A percentile compares a stretch with the other conserved stretches of the same genome.
Conservation (phyloP, 441 rosid species). For the Pelargonium australe region DNA sequence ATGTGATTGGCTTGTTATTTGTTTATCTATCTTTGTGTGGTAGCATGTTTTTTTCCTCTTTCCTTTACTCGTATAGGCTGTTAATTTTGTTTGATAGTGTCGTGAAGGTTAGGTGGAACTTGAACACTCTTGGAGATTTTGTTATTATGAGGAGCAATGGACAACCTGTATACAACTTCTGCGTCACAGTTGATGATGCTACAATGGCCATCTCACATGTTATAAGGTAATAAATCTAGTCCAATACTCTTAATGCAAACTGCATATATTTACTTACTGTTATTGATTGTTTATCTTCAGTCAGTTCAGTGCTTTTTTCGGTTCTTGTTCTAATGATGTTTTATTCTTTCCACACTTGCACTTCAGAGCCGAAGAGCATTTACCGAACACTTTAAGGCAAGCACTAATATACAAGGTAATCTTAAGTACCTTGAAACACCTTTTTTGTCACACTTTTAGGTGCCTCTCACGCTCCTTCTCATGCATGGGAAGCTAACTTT, state of each 20-base stretch:
- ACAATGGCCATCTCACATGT: conserved; percentile 95
- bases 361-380: conserved; percentile 88
- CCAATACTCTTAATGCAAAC: not conserved
- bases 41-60: not conserved
- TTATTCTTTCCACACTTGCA: conserved; percentile 15
- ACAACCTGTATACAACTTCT: conserved; percentile 91
- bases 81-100: conserved; percentile 52
- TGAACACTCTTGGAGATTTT: conserved; percentile 92
- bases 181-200: conserved; percentile 97
- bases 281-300: not conserved
- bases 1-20: not conserved
- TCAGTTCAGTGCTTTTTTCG: not conserved
- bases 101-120: conserved; percentile 85
- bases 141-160: conserved; percentile 98
- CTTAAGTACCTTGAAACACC: not conserved
- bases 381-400: conserved; percentile 87
- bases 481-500: conserved; percentile 17
- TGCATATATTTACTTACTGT: conserved; percentile 9
- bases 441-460: conserved; percentile 1
- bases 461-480: not conserved
- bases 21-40: not conserved
- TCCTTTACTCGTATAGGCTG: conserved; percentile 15
- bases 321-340: not conserved
- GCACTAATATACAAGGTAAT: conserved; percentile 62
- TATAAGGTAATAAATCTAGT: conserved; percentile 49